phyloP scores from a whole-genome alignment of 208 protist species.

The Herpetomonas tarakana region DNA sequence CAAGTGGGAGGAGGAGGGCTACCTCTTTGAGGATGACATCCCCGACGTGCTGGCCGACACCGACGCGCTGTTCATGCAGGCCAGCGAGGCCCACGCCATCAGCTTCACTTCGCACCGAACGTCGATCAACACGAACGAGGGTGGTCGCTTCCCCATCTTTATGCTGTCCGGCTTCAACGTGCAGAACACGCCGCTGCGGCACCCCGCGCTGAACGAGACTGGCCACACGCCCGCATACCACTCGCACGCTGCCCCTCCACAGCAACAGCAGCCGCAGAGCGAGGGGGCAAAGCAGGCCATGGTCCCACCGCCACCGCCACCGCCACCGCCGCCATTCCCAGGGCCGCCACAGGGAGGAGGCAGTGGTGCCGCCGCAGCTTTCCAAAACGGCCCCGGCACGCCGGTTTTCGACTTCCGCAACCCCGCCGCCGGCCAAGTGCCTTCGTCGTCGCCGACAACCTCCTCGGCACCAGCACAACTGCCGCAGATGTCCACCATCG shows the following conservation, averaged over 20 bases:
- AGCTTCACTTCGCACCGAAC: slow-evolving; percentile 9
- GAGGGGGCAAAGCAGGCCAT: too few relatives aligned
- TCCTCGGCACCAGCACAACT: neutral
- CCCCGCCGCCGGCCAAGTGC: too few relatives aligned
- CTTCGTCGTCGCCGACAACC: neutral
- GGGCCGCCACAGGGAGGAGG: too few relatives aligned
- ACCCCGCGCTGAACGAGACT: slow-evolving; percentile 31
- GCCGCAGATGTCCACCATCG: too few relatives aligned
- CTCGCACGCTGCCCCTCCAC: slow-evolving; percentile 1
- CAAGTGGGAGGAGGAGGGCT: slow-evolving; percentile 31
- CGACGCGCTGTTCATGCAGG: slow-evolving; percentile 32
- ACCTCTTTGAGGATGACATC: slow-evolving; percentile 74
- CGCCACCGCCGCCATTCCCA: slow-evolving; percentile 1
- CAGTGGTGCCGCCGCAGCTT: too few relatives aligned
- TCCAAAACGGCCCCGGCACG: too few relatives aligned
- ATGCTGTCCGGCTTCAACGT: slow-evolving; percentile 79
- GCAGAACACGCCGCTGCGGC: slow-evolving; percentile 44
- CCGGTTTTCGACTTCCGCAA: too few relatives aligned
- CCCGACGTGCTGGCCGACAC: slow-evolving; percentile 21
- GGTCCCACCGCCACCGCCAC: slow-evolving; percentile 5
- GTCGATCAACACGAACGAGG: slow-evolving; percentile 41
- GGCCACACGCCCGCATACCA: slow-evolving; percentile 14
- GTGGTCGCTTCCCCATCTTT: slow-evolving; percentile 42
- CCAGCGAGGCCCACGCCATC: slow-evolving; percentile 12
- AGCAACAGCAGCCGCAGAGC: neutral